Evolutionary conservation across 352 stramenopile genomes (phyloP).

Genomic region (Globisporangium irregulare): DNA sequence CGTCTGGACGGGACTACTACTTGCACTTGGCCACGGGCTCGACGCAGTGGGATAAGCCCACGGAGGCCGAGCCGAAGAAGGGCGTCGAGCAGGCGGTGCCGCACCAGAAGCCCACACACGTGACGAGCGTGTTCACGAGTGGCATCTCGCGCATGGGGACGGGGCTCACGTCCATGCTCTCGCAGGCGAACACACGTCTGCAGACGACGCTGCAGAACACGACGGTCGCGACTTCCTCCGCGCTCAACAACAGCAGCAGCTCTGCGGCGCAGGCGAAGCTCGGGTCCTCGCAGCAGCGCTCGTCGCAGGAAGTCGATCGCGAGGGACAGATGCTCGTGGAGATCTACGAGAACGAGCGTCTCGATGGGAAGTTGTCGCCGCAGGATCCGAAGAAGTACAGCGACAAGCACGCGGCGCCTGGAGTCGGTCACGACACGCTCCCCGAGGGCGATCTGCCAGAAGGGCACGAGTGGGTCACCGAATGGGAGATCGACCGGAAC

Average conservation of each 20-base stretch:
- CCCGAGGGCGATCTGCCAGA: slow-evolving; percentile 63
- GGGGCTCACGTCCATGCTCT: slow-evolving; percentile 55
- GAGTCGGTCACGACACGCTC: slow-evolving; percentile 58
- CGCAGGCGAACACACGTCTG: slow-evolving; percentile 65
- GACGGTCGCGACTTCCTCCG: slow-evolving; percentile 22
- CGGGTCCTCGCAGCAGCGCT: slow-evolving; percentile 40
- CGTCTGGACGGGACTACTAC: slow-evolving; percentile 69
- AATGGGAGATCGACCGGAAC: slow-evolving; percentile 82
- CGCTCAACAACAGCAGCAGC: slow-evolving; percentile 8
- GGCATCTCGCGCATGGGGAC: slow-evolving; percentile 66
- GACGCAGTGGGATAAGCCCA: slow-evolving; percentile 68
- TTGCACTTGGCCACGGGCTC: slow-evolving; percentile 64
- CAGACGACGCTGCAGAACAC: slow-evolving; percentile 70
- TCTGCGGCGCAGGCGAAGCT: slow-evolving; percentile 22
- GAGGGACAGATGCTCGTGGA: slow-evolving; percentile 73
- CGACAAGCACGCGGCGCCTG: slow-evolving; percentile 51
- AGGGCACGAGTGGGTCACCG: slow-evolving; percentile 73
- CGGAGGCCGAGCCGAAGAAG: slow-evolving; percentile 54
- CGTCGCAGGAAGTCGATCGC: slow-evolving; percentile 59
- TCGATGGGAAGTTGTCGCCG: slow-evolving; percentile 68
- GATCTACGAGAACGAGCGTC: slow-evolving; percentile 85
- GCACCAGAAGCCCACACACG: slow-evolving; percentile 9
- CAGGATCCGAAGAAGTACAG: slow-evolving; percentile 75
- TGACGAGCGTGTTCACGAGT: slow-evolving; percentile 58
- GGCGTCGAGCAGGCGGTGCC: slow-evolving; percentile 18